Evolutionary conservation across 345 rosid genomes (phyloP).

Genomic region (Ricinus communis): DNA sequence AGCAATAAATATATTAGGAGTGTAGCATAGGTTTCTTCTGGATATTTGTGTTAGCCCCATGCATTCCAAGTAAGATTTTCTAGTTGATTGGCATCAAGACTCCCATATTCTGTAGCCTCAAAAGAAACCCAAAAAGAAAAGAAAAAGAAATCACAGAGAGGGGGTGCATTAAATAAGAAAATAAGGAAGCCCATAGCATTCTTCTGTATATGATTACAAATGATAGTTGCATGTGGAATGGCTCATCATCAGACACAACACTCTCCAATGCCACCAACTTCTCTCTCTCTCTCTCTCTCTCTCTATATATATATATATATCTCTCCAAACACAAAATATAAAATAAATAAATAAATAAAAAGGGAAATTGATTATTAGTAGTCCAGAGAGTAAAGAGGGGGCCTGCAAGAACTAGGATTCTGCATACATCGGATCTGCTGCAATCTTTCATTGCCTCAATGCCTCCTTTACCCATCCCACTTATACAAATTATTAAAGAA

Average conservation of each 20-base stretch:
- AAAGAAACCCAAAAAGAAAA: neutral
- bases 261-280: conserved; percentile 16
- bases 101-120: conserved; percentile 15
- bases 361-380: too few relatives aligned
- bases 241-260: conserved; percentile 18
- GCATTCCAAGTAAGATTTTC: neutral
- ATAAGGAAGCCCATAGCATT: conserved; percentile 32
- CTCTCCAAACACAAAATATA: too few relatives aligned
- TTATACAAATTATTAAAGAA: neutral
- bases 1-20: neutral
- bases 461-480: conserved; percentile 16
- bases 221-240: conserved; percentile 17
- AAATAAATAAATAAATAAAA: neutral
- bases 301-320: too few relatives aligned
- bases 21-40: neutral
- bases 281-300: too few relatives aligned
- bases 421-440: conserved; percentile 47
- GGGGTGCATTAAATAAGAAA: conserved; percentile 24
- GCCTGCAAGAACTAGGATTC: conserved; percentile 37
- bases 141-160: conserved; percentile 7
- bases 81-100: neutral
- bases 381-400: too few relatives aligned
- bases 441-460: conserved; percentile 37
- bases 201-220: conserved; percentile 23
- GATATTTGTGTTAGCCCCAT: conserved; percentile 14